Percentiles rank a stretch among this genome's conserved stretches.
Conservation (phyloP, 306 rosid species). For the Quercus berberidifolia region DNA sequence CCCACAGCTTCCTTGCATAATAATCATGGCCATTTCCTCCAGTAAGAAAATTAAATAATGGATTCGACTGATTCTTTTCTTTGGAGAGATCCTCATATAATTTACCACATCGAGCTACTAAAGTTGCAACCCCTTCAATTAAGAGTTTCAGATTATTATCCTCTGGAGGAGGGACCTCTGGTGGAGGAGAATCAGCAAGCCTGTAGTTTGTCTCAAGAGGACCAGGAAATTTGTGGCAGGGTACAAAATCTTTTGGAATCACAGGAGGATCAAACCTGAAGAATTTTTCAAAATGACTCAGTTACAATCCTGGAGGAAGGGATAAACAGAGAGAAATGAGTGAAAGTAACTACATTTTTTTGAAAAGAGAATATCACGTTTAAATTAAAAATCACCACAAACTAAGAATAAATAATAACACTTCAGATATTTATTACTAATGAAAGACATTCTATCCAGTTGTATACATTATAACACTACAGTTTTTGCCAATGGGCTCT, state of each 20-base stretch:
- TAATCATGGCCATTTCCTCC: slow-evolving; percentile 92
- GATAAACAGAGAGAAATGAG: neutral
- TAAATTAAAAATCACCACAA: neutral
- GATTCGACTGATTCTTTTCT: slow-evolving; percentile 83
- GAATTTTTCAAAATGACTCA: slow-evolving; percentile 19
- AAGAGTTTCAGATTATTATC: slow-evolving; percentile 74
- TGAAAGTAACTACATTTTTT: neutral
- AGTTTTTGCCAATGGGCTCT: neutral
- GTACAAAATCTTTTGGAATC: slow-evolving; percentile 75
- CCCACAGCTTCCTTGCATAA: slow-evolving; percentile 92
- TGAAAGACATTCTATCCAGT: neutral
- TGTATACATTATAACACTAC: neutral
- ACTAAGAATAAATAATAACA: neutral
- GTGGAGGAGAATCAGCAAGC: slow-evolving; percentile 65
- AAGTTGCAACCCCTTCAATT: slow-evolving; percentile 89
- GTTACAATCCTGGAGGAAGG: neutral
- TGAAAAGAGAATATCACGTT: neutral
- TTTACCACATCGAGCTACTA: slow-evolving; percentile 95
- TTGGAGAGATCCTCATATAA: slow-evolving; percentile 90
- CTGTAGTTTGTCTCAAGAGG: slow-evolving; percentile 60
- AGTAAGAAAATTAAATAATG: slow-evolving; percentile 76
- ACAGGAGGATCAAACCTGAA: slow-evolving; percentile 83
- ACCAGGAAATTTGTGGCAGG: slow-evolving; percentile 70
- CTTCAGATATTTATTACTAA: neutral
- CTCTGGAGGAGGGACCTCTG: slow-evolving; percentile 70